phyloP scores from a whole-genome alignment of 352 stramenopile species.

The Phytopythium aichiense region DNA sequence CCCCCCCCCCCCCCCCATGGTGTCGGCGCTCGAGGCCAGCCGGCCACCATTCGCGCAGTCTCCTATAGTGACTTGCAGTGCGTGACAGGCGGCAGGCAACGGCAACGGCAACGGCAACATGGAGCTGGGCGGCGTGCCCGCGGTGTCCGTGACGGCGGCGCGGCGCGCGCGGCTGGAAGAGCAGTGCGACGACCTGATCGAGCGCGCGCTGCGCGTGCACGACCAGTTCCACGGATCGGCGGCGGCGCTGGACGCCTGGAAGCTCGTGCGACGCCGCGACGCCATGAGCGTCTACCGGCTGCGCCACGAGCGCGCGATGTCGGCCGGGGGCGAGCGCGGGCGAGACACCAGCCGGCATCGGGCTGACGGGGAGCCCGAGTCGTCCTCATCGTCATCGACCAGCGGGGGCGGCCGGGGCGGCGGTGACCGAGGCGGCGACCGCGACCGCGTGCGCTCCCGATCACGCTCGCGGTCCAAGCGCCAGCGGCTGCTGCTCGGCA shows the following conservation, averaged over 20 bases:
- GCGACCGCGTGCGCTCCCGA: conserved; percentile 13
- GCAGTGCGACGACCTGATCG: conserved; percentile 53
- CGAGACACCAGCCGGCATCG: background rate
- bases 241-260: conserved; percentile 36
- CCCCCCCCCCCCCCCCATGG: too few relatives aligned
- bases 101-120: background rate
- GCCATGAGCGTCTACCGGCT: conserved; percentile 51
- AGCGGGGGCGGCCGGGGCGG: background rate
- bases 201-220: conserved; percentile 46
- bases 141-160: conserved; percentile 31
- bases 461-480: conserved; percentile 10
- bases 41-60: too few relatives aligned
- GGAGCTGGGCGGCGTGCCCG: conserved; percentile 20
- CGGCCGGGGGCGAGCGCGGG: background rate
- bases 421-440: background rate
- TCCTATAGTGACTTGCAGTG: too few relatives aligned
- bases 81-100: too few relatives aligned
- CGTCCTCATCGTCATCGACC: background rate
- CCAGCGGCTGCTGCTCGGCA: conserved; percentile 35
- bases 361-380: background rate
- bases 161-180: conserved; percentile 37
- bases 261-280: conserved; percentile 50
- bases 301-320: conserved; percentile 1
- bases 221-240: conserved; percentile 47
- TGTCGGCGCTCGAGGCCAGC: too few relatives aligned